These are phyloP conservation scores for Aspergillus fumigatus DNA, from an alignment of 2,329 filamentous ascomycete species.

Conservation along the genomic window DNA sequence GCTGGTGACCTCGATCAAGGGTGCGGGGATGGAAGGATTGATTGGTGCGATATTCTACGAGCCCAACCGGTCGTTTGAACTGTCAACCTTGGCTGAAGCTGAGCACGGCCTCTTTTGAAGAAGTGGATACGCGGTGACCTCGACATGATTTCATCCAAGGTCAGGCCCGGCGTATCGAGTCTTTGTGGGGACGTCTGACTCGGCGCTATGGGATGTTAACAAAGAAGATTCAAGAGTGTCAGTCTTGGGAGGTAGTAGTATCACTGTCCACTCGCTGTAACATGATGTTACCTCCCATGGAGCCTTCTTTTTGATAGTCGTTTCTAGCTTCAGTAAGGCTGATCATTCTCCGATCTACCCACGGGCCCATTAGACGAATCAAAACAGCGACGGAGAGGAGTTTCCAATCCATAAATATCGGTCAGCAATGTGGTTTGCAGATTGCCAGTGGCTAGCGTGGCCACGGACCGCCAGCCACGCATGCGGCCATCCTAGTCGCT, in stretches of 20 bases:
- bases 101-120: not conserved
- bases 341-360: not conserved
- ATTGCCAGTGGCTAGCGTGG: not conserved
- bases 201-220: not conserved
- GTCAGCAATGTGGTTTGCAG: not conserved
- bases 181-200: not conserved
- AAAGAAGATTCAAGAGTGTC: not conserved
- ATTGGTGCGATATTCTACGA: constrained; percentile 30
- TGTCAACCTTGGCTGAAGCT: not conserved
- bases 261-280: not conserved
- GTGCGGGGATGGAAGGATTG: constrained; percentile 17
- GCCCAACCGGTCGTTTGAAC: constrained; percentile 2
- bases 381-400: not conserved
- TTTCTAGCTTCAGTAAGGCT: not conserved
- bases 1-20: constrained; percentile 20
- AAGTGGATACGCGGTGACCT: not conserved
- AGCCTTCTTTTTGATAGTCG: not conserved
- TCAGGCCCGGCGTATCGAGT: not conserved
- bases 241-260: not conserved
- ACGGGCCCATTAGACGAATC: not conserved
- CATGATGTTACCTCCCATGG: not conserved
- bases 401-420: not conserved
- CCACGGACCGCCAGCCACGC: constrained; percentile 2
- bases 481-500: constrained; percentile 8
- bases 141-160: not conserved